Evolutionary conservation across 2,329 filamentous ascomycete species (phyloP).

Genomic region (Mariannaea elegans): DNA sequence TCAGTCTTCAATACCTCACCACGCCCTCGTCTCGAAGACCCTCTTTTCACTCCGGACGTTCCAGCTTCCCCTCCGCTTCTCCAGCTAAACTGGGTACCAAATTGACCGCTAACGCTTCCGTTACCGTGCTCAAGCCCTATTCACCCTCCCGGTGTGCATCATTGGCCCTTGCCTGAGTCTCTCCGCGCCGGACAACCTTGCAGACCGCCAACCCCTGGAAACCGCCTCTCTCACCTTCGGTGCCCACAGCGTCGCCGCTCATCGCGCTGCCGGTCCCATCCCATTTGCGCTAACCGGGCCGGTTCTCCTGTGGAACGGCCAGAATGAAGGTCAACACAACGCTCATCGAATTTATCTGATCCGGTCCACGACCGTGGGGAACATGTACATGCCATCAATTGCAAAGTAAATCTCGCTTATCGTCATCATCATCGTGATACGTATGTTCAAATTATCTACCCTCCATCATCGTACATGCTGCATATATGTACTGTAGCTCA

Average conservation of each 20-base stretch:
- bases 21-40: slow-evolving; percentile 20
- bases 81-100: slow-evolving; percentile 19
- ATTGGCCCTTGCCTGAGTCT: slow-evolving; percentile 23
- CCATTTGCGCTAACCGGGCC: slow-evolving; percentile 33
- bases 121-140: slow-evolving; percentile 25
- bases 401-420: slow-evolving; percentile 6
- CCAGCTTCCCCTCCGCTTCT: slow-evolving; percentile 28
- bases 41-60: slow-evolving; percentile 22
- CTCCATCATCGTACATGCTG: slow-evolving; percentile 16
- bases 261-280: slow-evolving; percentile 28
- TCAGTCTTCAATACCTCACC: slow-evolving; percentile 18
- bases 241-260: slow-evolving; percentile 8
- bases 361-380: background rate
- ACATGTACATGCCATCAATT: slow-evolving; percentile 2
- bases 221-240: background rate
- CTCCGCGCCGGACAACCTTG: slow-evolving; percentile 17
- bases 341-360: slow-evolving; percentile 2
- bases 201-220: slow-evolving; percentile 12
- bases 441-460: slow-evolving; percentile 20
- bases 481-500: background rate
- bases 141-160: slow-evolving; percentile 20
- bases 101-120: slow-evolving; percentile 19
- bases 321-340: background rate
- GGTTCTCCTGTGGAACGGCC: slow-evolving; percentile 25
- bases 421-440: slow-evolving; percentile 13